Conservation (phyloP, 2,329 filamentous ascomycete species). For the Paraphaeosphaeria sporulosa region DNA sequence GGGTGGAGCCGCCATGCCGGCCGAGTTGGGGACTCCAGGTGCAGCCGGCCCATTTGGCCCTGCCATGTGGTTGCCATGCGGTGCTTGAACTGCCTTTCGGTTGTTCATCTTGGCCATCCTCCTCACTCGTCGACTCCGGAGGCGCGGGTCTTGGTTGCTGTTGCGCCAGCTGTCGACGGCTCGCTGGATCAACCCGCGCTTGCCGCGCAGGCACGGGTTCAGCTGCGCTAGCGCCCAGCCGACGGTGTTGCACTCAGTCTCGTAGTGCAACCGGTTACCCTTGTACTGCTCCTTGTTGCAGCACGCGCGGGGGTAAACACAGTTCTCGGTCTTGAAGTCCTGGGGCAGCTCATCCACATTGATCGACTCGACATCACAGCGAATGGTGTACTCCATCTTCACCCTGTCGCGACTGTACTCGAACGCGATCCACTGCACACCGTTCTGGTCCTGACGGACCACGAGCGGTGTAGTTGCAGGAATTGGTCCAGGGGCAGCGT, state of each 20-base stretch:
- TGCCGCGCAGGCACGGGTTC: slow-evolving; percentile 88
- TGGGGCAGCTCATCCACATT: slow-evolving; percentile 82
- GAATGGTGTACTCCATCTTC: slow-evolving; percentile 99
- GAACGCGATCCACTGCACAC: slow-evolving; percentile 98
- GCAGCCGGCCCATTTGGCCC: slow-evolving; percentile 68
- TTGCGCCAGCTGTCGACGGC: slow-evolving; percentile 99
- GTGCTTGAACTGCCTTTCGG: slow-evolving; percentile 73
- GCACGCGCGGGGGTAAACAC: slow-evolving; percentile 94
- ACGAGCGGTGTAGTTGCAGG: slow-evolving; percentile 95
- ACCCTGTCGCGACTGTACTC: slow-evolving; percentile 96
- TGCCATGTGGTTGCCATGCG: slow-evolving; percentile 70
- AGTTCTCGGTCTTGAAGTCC: slow-evolving; percentile 98
- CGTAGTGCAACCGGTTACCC: slow-evolving; percentile 93
- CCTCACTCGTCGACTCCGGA: slow-evolving; percentile 89
- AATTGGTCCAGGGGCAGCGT: slow-evolving; percentile 93
- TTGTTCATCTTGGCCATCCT: slow-evolving; percentile 96
- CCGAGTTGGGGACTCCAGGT: slow-evolving; percentile 69
- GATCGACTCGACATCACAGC: slow-evolving; percentile 96
- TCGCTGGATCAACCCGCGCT: slow-evolving; percentile 93
- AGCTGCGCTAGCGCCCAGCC: slow-evolving; percentile 97
- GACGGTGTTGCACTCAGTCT: slow-evolving; percentile 99
- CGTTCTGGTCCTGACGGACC: slow-evolving; percentile 92
- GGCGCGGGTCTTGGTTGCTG: slow-evolving; percentile 93
- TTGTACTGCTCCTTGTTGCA: slow-evolving; percentile 96
- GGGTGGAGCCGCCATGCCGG: slow-evolving; percentile 65